Evolutionary conservation across 1,284 basidiomycete species (phyloP).

Genomic region (Ganoderma boninense): DNA sequence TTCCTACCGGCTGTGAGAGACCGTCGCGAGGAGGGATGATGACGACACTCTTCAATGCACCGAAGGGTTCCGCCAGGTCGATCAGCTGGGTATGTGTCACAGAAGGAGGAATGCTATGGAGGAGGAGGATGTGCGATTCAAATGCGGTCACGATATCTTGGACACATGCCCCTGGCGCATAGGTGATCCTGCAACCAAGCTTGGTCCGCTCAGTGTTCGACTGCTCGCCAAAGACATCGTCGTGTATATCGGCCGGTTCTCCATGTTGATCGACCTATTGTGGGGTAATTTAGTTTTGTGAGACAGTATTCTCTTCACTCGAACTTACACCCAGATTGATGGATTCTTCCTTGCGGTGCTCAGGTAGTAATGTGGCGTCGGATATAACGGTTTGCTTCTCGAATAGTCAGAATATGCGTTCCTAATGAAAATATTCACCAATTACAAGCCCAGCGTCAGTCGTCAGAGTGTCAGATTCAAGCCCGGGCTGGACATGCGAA

Average conservation of each 20-base stretch:
- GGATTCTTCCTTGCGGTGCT: neutral
- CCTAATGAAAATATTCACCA: neutral
- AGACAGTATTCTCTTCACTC: neutral
- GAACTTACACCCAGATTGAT: neutral
- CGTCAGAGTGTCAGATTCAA: neutral
- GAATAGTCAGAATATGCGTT: too few relatives aligned
- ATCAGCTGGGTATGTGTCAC: conserved; percentile 19
- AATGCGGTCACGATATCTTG: conserved; percentile 48
- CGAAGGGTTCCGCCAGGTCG: conserved; percentile 27
- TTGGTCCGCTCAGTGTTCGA: conserved; percentile 28
- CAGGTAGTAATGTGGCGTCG: neutral
- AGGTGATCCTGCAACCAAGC: conserved; percentile 44
- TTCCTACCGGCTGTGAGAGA: conserved; percentile 21
- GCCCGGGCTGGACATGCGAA: neutral
- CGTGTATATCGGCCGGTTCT: neutral
- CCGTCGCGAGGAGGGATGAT: conserved; percentile 18
- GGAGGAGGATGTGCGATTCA: conserved; percentile 46
- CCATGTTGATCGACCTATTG: neutral
- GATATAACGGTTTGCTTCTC: neutral
- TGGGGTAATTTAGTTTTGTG: neutral
- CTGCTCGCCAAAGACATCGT: neutral
- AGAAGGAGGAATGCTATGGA: conserved; percentile 38
- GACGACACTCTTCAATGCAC: conserved; percentile 26
- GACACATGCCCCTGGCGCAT: conserved; percentile 47
- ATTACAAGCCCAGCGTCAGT: neutral